Evolutionary conservation across 2,329 filamentous ascomycete species (phyloP), one percentile per base, ranked within the genome.

Genomic region (Phymatotrichopsis omnivora): DNA sequence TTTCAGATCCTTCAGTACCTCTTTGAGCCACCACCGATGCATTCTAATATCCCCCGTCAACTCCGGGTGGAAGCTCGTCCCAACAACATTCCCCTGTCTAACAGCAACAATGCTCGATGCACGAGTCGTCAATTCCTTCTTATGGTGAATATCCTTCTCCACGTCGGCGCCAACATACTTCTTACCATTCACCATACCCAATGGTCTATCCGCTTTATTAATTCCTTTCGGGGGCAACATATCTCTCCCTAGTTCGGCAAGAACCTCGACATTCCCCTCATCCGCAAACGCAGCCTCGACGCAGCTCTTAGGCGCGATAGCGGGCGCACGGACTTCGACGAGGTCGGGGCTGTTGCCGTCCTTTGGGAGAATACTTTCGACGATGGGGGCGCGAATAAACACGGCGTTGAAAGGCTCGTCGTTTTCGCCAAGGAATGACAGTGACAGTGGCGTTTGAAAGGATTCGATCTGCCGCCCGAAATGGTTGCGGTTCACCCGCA

Each of bases 61-160:
- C 64, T 98, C 91, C 0, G 91, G 91, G 59, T 96, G 91, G 61
- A 96, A 98, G 60, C 87, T 95, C 3, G 83, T 95, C 3, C 86
- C 91, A 58, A 96, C 82, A 0, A 94, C 81, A 63, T 95, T 95
- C 1, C 82, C 85, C 65, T 96, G 87, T 54, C 75, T 73, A 25
- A 96, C 85, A 0, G 89, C 89, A 39, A 96, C 78, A 40, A 96
- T 89, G 56, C 93, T 83, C 2, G 80, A 75, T 2, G 70, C 73
- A 32, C 72, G 69, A 47, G 73, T 63, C 4, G 76, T 71, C 2
- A 58, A 47, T 22, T 46, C 45, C 23, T 38, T 52, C 14, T 38
- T 42, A 5, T 42, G 33, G 32, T 38, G 31, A 14, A 7, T 17
- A 17, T 31, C 40, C 23, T 28, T 46, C 16, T 45, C 23, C 11